Evolutionary conservation across 805 yeast genomes (phyloP).

Genomic region (Candida takata): DNA sequence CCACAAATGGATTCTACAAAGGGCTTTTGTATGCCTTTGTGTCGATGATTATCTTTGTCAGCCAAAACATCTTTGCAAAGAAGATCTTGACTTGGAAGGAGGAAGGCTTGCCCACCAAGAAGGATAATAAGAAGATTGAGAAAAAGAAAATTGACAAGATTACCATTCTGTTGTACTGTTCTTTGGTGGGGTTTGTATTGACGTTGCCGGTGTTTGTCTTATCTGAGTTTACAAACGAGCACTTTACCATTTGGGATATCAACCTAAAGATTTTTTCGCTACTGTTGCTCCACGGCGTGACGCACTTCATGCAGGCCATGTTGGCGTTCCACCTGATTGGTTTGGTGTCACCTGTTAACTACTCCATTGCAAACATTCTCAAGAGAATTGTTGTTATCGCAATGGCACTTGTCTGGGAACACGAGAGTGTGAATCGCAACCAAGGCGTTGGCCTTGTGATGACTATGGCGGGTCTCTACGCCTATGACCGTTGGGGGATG

Average conservation of each 20-base stretch:
- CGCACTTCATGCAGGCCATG: constrained; percentile 68
- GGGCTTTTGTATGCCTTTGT: constrained; percentile 34
- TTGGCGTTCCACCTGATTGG: constrained; percentile 74
- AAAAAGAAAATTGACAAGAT: constrained; percentile 55
- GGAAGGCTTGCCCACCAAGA: constrained; percentile 21
- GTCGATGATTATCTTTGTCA: constrained; percentile 55
- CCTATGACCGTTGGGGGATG: constrained; percentile 65
- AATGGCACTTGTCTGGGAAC: constrained; percentile 61
- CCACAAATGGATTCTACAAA: constrained; percentile 15
- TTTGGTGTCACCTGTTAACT: constrained; percentile 63
- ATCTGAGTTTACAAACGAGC: constrained; percentile 37
- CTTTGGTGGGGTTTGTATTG: constrained; percentile 56
- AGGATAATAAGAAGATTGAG: constrained; percentile 18
- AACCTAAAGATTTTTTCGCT: constrained; percentile 26
- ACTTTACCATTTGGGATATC: constrained; percentile 25
- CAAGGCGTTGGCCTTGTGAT: constrained; percentile 49
- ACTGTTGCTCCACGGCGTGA: constrained; percentile 53
- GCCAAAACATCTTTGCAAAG: constrained; percentile 78
- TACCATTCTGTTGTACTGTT: constrained; percentile 66
- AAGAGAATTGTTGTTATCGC: constrained; percentile 67
- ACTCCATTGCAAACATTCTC: constrained; percentile 71
- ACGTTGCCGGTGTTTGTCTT: constrained; percentile 63
- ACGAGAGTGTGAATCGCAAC: constrained; percentile 30
- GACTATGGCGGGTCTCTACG: constrained; percentile 56
- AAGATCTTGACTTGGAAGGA: constrained; percentile 49